Base-by-base conservation (phyloP, 352 stramenopile species). In the Phytopythium chamaehyphon region DNA sequence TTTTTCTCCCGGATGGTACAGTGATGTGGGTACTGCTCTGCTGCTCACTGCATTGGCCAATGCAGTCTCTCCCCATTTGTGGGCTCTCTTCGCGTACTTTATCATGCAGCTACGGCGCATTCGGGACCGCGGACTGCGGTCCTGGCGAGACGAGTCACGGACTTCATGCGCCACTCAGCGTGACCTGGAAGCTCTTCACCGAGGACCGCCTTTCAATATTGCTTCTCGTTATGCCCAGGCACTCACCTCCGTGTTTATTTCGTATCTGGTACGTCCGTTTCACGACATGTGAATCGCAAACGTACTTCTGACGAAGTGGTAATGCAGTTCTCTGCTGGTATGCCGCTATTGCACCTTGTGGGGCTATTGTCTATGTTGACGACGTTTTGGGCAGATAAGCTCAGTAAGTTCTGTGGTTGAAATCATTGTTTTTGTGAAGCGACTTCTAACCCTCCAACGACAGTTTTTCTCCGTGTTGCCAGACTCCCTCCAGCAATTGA, bases 41-140 rank as follows among this genome's bases (percentile, higher is more conserved):
- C 88, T 91, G 64, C 74, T 93, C 43, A 90, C 83, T 26, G 89
- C 90, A 76, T 72, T 93, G 50, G 64, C 90, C 54, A 93, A 93
- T 55, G 82, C 74, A 18, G 73, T 89, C 46, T 86, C 71, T 51
- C 79, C 72, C 1, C 83, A 93, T 51, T 52, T 76, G 4, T 86
- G 75, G 55, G 66, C 83, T 15, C 46, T 93, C 14, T 54, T 79
- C 33, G 69, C 72, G 40, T 93, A 85, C 56, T 10, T 86, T 1
- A 28, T 60, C 15, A 59, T 86, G 26, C 72, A 88, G 43, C 55
- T 64, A 16, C 61, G 72, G 18, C 78, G 80, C 10, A 87, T 73
- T 24, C 48, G 62, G 16, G 83, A 93, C 46, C 80, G 83, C 23
- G 59, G 78, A 2, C 85, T 69, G 51, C 64, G 45, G 3, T 14